Conservation (phyloP, 345 rosid genomes). For the Ceriops tagal region DNA sequence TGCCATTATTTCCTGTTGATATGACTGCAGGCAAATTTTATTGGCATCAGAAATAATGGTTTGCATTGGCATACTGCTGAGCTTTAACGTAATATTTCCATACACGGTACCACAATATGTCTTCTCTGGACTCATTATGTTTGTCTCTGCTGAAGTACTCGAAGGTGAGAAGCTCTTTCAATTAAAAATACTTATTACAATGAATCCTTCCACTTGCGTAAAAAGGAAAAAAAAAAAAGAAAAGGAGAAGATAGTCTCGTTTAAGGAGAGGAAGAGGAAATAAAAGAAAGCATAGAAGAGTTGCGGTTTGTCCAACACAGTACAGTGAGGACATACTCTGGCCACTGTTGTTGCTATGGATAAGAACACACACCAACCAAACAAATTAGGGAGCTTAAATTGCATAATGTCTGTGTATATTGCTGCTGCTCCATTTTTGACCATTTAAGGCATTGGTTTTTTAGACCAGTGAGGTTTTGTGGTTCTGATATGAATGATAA, state of each 20-base stretch:
- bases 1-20: conserved; percentile 8
- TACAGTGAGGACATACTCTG: too few relatives aligned
- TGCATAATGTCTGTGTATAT: too few relatives aligned
- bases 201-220: not conserved
- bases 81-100: conserved; percentile 67
- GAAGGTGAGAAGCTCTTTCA: conserved; percentile 59
- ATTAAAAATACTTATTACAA: not conserved
- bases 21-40: conserved; percentile 76
- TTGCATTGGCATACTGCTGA: conserved; percentile 68
- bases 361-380: too few relatives aligned
- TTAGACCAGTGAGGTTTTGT: too few relatives aligned
- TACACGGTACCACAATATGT: conserved; percentile 86
- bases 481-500: not conserved
- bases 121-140: conserved; percentile 84
- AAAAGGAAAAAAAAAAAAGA: not conserved
- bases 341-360: too few relatives aligned
- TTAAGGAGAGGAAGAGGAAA: too few relatives aligned
- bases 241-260: too few relatives aligned
- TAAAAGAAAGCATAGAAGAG: too few relatives aligned
- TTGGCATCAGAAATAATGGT: conserved; percentile 89
- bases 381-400: too few relatives aligned
- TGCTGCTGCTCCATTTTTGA: too few relatives aligned
- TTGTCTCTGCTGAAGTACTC: conserved; percentile 93
- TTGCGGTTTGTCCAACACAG: too few relatives aligned
- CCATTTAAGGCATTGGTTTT: too few relatives aligned